phyloP scores from a whole-genome alignment of 2,329 filamentous ascomycete genomes.

The Paradendryphiella salina region DNA sequence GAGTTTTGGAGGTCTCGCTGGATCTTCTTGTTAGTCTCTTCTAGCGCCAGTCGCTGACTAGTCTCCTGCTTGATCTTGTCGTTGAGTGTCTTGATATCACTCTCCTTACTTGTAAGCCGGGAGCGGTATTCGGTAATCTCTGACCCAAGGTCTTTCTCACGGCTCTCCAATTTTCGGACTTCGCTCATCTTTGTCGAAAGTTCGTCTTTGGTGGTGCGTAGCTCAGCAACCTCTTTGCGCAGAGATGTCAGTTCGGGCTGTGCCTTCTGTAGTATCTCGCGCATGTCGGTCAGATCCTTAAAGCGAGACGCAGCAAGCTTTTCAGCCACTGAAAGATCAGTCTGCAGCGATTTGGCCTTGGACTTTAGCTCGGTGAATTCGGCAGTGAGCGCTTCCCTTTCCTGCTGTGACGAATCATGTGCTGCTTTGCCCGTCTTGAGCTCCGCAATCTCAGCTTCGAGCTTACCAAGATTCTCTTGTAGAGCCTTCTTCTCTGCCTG shows the following conservation, averaged over 20 bases:
- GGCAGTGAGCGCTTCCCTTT: constrained; percentile 60
- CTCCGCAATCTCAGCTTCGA: constrained; percentile 71
- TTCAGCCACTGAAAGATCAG: constrained; percentile 82
- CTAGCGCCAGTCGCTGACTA: constrained; percentile 69
- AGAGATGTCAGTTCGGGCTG: constrained; percentile 83
- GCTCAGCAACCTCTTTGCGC: constrained; percentile 72
- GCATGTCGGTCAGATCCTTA: constrained; percentile 81
- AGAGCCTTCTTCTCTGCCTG: constrained; percentile 69
- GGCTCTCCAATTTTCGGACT: constrained; percentile 75
- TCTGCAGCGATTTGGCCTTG: constrained; percentile 71
- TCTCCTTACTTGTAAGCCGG: constrained; percentile 71
- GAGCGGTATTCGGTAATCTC: constrained; percentile 73
- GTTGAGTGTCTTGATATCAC: constrained; percentile 74
- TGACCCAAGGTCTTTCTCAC: constrained; percentile 76
- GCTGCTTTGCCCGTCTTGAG: constrained; percentile 55
- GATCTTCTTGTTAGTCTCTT: constrained; percentile 75
- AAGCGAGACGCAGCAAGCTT: constrained; percentile 84
- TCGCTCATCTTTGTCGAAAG: constrained; percentile 65
- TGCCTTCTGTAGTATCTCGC: constrained; percentile 77
- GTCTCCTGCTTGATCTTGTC: constrained; percentile 78
- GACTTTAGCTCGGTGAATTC: constrained; percentile 74
- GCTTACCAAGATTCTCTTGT: constrained; percentile 63
- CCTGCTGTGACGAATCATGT: constrained; percentile 55
- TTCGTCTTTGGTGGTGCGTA: constrained; percentile 77
- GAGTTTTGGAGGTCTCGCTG: constrained; percentile 77